phyloP scores from a whole-genome alignment of 2,329 filamentous ascomycete species.

The Epichloe bromicola region DNA sequence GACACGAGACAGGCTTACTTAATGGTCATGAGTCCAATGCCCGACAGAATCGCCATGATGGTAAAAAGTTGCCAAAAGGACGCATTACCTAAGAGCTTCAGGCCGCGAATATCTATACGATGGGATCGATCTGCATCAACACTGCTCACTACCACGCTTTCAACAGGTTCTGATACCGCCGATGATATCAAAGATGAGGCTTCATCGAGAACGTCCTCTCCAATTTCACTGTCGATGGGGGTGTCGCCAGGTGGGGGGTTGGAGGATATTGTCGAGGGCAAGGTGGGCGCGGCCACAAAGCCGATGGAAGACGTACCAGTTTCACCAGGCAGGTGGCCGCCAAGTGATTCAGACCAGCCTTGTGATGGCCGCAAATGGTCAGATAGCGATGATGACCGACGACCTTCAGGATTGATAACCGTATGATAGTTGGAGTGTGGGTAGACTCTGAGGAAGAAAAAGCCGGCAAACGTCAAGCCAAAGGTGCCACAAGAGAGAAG shows the following conservation, averaged over 20 bases:
- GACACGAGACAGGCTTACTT: slow-evolving; percentile 50
- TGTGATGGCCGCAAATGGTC: neutral
- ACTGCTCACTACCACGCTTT: slow-evolving; percentile 42
- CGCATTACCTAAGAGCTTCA: slow-evolving; percentile 53
- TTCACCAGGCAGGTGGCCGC: slow-evolving; percentile 34
- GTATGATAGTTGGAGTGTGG: slow-evolving; percentile 42
- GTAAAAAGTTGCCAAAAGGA: slow-evolving; percentile 89
- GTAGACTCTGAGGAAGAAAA: slow-evolving; percentile 74
- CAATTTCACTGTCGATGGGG: slow-evolving; percentile 5
- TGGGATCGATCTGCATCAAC: slow-evolving; percentile 63
- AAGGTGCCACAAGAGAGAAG: slow-evolving; percentile 72
- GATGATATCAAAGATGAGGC: slow-evolving; percentile 70
- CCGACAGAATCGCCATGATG: slow-evolving; percentile 81
- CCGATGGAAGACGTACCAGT: slow-evolving; percentile 46
- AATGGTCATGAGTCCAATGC: slow-evolving; percentile 95
- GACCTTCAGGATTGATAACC: slow-evolving; percentile 27
- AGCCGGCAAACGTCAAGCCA: slow-evolving; percentile 58
- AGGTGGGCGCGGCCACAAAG: slow-evolving; percentile 1
- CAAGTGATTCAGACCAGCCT: neutral
- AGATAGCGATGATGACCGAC: slow-evolving; percentile 1
- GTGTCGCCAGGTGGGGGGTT: neutral
- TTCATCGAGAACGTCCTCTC: slow-evolving; percentile 48
- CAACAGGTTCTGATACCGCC: slow-evolving; percentile 37
- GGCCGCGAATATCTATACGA: slow-evolving; percentile 81
- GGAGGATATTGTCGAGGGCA: neutral